A percentile compares a stretch with the other conserved stretches of the same genome.
These are phyloP conservation scores for Botrytis hyacinthi DNA, from an alignment of 2,329 filamentous ascomycete genomes.

Conservation along the genomic window DNA sequence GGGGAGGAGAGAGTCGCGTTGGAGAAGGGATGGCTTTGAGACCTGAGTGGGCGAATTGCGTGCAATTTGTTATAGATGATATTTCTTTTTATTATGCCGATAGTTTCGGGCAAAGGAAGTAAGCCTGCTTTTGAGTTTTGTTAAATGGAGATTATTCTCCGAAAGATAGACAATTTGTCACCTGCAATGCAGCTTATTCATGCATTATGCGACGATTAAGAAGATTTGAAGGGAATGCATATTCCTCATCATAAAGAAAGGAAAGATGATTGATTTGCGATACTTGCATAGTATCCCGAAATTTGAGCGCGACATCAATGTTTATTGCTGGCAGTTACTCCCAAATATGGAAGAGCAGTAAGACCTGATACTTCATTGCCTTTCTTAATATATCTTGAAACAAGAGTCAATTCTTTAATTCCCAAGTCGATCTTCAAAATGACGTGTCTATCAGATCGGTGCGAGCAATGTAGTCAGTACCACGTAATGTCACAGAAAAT, in stretches of 20 bases:
- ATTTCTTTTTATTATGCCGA: neutral
- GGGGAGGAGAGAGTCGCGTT: neutral
- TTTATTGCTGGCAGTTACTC: no score
- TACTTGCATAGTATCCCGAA: no score
- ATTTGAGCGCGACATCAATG: no score
- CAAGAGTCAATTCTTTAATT: no score
- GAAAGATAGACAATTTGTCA: neutral
- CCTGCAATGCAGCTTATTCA: neutral
- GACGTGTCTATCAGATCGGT: no score
- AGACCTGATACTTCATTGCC: no score
- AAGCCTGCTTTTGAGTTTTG: neutral
- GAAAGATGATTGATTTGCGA: neutral
- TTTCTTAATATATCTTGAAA: no score
- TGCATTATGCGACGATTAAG: neutral
- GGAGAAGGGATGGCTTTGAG: neutral
- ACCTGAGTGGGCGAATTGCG: neutral
- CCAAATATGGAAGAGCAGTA: no score
- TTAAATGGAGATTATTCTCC: neutral
- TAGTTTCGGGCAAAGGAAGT: neutral
- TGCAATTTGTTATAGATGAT: neutral
- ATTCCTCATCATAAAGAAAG: neutral
- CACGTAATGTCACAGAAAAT: no score
- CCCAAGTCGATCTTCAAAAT: no score
- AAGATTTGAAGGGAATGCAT: neutral
- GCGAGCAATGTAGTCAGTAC: no score